Evolutionary conservation across 345 rosid genomes (phyloP), one percentile per base, ranked within the genome.

Genomic region (Pseudoturritis turrita): DNA sequence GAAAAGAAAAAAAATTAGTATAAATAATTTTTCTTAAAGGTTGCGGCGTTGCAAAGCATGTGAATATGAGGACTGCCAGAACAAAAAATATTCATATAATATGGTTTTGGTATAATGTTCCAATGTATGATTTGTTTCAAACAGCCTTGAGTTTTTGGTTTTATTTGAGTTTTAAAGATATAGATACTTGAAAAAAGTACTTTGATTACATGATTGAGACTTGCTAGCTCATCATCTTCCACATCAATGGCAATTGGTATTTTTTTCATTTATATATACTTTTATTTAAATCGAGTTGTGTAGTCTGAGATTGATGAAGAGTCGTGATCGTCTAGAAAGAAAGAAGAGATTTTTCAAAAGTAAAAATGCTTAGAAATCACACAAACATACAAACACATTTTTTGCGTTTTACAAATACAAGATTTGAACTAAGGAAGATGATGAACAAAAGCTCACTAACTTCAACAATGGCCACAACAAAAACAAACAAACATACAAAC

Each of bases 21-120:
- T 23, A 28, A 11, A 17, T 25, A 17, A 1, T 0, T 37, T n/a
- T 5, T 12, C 11, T 37, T 14, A 37, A 46, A 47, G 49, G 43
- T 68, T 75, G 78, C 74, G 73, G 74, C 68, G 40, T 51, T 74
- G 29, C 73, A 33, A 52, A 75, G 63, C 78, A 60, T 75, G 74
- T 74, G 62, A 66, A 59, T 40, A 18, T 59, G 58, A 49, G 4
- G 3, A n/a, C n/a, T 51, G 19, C 36, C 39, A 46, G 18, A 69
- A 5, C 14, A 47, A 3, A 21, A 59, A 5, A 35, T 45, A 7
- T 10, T 5, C 23, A 25, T 19, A 46, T 12, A 13, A 11, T 28
- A 60, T 55, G 75, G 53, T 53, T 61, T 68, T 33, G 63, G 73
- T 67, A 11, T 47, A 46, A 37, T 33, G 75, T 37, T 75, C 43